These are phyloP conservation scores for Kwoniella mangroviensis DNA, from an alignment of 768 basidiomycete species.

Conservation along the genomic window DNA sequence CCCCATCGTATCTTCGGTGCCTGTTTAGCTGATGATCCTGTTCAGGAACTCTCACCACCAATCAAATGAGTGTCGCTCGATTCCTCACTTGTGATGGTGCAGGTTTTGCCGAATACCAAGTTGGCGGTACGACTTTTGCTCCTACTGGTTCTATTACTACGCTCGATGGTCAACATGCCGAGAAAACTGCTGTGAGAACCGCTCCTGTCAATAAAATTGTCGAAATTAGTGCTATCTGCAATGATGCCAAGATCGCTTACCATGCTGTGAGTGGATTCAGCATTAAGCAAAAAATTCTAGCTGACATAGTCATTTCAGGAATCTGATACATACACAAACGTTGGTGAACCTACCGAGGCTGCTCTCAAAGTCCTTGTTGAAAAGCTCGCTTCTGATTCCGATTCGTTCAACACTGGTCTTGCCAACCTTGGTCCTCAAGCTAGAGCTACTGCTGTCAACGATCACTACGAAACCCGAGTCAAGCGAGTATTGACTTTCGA, in stretches of 20 bases:
- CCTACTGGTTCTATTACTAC: conserved; percentile 76
- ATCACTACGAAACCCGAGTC: conserved; percentile 74
- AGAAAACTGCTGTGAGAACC: conserved; percentile 61
- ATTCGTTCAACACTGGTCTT: conserved; percentile 62
- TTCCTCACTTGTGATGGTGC: conserved; percentile 71
- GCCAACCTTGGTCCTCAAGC: conserved; percentile 64
- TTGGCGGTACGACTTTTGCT: conserved; percentile 92
- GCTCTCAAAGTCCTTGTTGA: conserved; percentile 93
- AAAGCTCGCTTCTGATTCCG: conserved; percentile 80
- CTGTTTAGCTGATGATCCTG: background rate
- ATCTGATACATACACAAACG: conserved; percentile 73
- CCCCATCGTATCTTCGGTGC: conserved; percentile 2
- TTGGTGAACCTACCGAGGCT: conserved; percentile 97
- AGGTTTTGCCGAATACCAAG: conserved; percentile 69
- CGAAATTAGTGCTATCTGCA: conserved; percentile 91
- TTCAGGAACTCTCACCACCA: conserved; percentile 76
- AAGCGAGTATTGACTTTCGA: conserved; percentile 90
- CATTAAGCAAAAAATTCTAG: background rate
- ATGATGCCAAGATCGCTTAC: conserved; percentile 89
- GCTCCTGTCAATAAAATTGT: conserved; percentile 64
- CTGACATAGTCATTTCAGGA: conserved; percentile 63
- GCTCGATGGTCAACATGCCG: conserved; percentile 68
- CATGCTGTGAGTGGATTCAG: conserved; percentile 64
- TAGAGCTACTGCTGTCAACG: conserved; percentile 83
- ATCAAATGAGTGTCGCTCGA: conserved; percentile 95